Evolutionary conservation across 192 early-diverging fungal genomes (phyloP), one percentile per base, ranked within the genome.

Genomic region (Phlyctochytrium planicorne): DNA sequence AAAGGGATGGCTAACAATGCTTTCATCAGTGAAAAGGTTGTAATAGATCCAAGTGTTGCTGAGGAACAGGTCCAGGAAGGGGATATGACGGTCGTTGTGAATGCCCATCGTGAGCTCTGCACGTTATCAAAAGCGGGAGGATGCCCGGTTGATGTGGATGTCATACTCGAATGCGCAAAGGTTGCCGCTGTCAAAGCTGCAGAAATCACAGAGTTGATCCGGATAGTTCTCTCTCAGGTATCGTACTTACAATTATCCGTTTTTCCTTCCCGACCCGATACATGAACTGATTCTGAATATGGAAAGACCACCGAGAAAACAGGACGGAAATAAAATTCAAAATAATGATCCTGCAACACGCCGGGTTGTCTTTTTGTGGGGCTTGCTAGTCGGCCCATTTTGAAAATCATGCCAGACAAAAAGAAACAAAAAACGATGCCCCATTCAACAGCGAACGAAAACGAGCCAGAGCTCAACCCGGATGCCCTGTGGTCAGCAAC

Each of bases 121-220:
- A 88, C 94, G 23, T 67, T 98, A 52, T 89, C 88, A 60, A 98
- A 97, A 74, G 90, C 93, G 2, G 96, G 96, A 23, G 97, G 94
- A 33, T 80, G 89, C 27, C 81, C 91, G n/a, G 68, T 98, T 57
- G 82, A 83, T n/a, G 70, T 87, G 31, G 81, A 84, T 50, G 82
- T 89, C 79, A 83, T 99, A 32, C 55, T 94, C 27, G 75, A 84
- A 59, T 99, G 97, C 76, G 87, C 87, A 1, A 81, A 92, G 59
- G 82, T 98, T 52, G 95, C 95, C 0, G 72, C 88, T 30, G 79
- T 78, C 23, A 91, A 91, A 73, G 88, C 85, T 0, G 74, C 80
- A 0, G 89, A 91, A 60, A 78, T 97, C 12, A 91, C 88, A n/a
- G 91, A 90, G 14, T 69, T 90, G 63, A 90, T 98, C 59, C 77